phyloP scores from a whole-genome alignment of 1,284 basidiomycete genomes.

The Ceratobasidium papillatum region DNA sequence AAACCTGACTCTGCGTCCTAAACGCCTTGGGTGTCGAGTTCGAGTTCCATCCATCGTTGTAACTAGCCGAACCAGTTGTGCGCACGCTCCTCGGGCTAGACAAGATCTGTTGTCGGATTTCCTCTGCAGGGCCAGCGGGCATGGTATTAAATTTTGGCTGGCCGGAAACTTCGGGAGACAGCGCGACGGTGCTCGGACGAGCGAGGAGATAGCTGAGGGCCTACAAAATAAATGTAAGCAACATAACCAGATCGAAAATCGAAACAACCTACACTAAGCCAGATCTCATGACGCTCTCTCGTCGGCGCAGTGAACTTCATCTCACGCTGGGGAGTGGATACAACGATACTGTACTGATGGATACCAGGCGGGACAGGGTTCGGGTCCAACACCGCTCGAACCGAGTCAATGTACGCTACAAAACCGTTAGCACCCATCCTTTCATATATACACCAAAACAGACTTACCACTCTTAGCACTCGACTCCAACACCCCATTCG shows the following conservation, averaged over 20 bases:
- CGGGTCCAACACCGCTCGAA: constrained; percentile 88
- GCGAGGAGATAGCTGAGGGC: constrained; percentile 85
- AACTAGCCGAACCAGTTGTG: constrained; percentile 57
- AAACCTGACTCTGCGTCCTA: constrained; percentile 78
- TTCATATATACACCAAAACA: not conserved
- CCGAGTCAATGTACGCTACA: constrained; percentile 94
- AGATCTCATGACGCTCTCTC: constrained; percentile 95
- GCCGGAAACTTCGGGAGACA: constrained; percentile 48
- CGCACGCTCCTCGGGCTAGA: constrained; percentile 75
- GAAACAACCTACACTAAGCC: constrained; percentile 77
- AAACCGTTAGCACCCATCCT: not conserved
- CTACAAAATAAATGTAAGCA: constrained; percentile 54
- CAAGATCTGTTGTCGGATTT: constrained; percentile 56
- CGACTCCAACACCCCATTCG: constrained; percentile 84
- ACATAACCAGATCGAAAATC: constrained; percentile 17
- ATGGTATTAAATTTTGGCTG: constrained; percentile 59
- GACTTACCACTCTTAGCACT: constrained; percentile 94
- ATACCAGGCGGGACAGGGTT: constrained; percentile 94
- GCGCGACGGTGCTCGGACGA: constrained; percentile 63
- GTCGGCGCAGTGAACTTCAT: constrained; percentile 97
- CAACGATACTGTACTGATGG: constrained; percentile 90
- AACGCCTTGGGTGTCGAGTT: constrained; percentile 72
- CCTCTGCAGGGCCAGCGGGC: constrained; percentile 54
- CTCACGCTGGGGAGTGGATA: constrained; percentile 92
- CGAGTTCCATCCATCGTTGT: constrained; percentile 63